These are phyloP conservation scores for Alternaria novae-zelandiae DNA, from an alignment of 2,329 filamentous ascomycete species.

Conservation along the genomic window DNA sequence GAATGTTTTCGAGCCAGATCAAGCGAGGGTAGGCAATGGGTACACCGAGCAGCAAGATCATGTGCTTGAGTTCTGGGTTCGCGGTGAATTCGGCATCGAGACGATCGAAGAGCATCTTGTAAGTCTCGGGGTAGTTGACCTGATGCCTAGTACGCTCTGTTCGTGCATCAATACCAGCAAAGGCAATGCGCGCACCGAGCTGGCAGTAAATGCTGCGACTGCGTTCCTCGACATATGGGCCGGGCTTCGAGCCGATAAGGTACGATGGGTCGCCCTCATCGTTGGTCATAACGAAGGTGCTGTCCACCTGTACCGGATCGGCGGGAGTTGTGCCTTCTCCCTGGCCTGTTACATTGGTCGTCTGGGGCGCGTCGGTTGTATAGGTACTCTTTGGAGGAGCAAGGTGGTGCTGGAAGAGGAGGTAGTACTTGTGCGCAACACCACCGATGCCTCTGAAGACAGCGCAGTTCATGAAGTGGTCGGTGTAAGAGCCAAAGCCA, in stretches of 20 bases:
- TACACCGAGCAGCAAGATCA: constrained; percentile 69
- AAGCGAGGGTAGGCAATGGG: constrained; percentile 76
- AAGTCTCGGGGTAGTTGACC: constrained; percentile 79
- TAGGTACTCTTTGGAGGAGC: constrained; percentile 85
- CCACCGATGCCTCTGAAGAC: constrained; percentile 71
- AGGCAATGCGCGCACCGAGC: constrained; percentile 69
- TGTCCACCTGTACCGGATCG: constrained; percentile 74
- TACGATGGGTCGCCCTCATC: constrained; percentile 71
- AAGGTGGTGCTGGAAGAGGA: constrained; percentile 76
- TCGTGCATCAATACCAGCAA: constrained; percentile 65
- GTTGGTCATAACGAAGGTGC: constrained; percentile 72
- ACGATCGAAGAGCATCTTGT: constrained; percentile 65
- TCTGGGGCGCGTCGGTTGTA: constrained; percentile 73
- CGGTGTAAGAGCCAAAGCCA: constrained; percentile 70
- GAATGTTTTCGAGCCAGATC: constrained; percentile 95
- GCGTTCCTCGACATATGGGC: constrained; percentile 68
- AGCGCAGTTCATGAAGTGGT: constrained; percentile 70
- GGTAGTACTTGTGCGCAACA: constrained; percentile 65
- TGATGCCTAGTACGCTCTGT: constrained; percentile 87
- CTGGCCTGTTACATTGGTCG: constrained; percentile 55
- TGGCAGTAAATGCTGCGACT: constrained; percentile 69
- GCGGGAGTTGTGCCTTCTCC: constrained; percentile 62
- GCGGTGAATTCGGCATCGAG: constrained; percentile 59
- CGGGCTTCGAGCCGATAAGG: constrained; percentile 77
- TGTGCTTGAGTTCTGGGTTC: constrained; percentile 65